Evolutionary conservation across 1,284 basidiomycete genomes (phyloP), one percentile per base, ranked within the genome.

Genomic region (Crepidotus sp.): DNA sequence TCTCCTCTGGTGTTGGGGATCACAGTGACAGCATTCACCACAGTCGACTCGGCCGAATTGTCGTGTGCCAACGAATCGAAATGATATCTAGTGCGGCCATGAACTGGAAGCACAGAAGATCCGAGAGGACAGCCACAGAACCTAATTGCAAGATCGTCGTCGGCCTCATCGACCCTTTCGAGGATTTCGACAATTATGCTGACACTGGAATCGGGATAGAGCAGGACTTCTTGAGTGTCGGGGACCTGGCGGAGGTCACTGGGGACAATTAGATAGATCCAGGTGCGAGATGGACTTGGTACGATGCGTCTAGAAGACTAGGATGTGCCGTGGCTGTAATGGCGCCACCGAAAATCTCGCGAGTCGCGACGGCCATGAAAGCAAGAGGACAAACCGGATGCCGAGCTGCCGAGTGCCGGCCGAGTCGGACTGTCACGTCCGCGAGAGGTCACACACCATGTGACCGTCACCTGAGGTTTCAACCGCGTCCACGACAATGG

Each of bases 161-260:
- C 71, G 25, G 69, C 59, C 27, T 72, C 67, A 29, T 80, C 76
- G 36, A 94, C 84, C 35, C 75, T 67, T 62, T 90, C 66, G 6
- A 98, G 68, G 14, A 97, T 77, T 61, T 99, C 96, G 18, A 97
- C 62, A 46, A 98, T 80, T 49, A 94, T 73, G 56, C 85, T 91
- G 52, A 84, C 68, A 49, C 77, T 73, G 5, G 79, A 80, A 40
- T 78, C 63, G 2, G 76, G 73, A 39, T 82, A 82, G 30, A 98
- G 64, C 61, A 92, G 87, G 34, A 98, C 94, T 61, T 98, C 96
- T 64, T 99, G 95, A 10, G 80, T 93, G 61, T 98, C 88, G n/a
- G 96, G 95, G 9, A 99, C 74, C 67, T 98, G 91, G 48, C 95
- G 89, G 2, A 96, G 53, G 52, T 84, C 75, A 49, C 94, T 97